A percentile compares a stretch with the other conserved stretches of the same genome.
These are phyloP conservation scores for Leptomonas seymouri DNA, from an alignment of 208 protist genomes.

Conservation along the genomic window DNA sequence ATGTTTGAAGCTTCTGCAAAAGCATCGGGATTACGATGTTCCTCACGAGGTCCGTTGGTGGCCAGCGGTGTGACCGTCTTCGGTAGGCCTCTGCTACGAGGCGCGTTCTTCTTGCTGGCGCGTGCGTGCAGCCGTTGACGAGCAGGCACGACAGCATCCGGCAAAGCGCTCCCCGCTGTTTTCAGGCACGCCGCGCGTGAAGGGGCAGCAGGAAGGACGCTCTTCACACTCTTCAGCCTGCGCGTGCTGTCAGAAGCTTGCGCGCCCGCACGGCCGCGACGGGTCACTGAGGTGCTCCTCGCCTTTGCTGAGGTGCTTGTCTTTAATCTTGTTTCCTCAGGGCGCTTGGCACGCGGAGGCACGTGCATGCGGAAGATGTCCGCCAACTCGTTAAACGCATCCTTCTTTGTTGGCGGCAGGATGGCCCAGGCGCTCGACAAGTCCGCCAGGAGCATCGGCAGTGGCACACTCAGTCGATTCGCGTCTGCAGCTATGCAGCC, in stretches of 20 bases:
- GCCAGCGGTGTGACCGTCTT: neutral
- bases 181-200: neutral
- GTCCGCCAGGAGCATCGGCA: conserved; percentile 66
- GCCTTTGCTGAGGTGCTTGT: neutral
- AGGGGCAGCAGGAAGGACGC: neutral
- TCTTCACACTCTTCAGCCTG: neutral
- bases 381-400: conserved; percentile 52
- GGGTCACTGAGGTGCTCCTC: neutral
- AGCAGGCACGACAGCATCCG: neutral
- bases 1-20: no score
- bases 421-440: conserved; percentile 70
- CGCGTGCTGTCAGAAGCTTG: neutral
- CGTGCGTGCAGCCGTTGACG: neutral
- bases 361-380: conserved; percentile 34
- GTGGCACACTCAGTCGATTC: conserved; percentile 42
- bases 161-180: neutral
- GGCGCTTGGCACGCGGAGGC: neutral
- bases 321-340: no score
- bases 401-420: conserved; percentile 57
- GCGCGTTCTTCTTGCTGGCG: neutral
- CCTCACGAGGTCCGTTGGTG: neutral
- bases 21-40: no score
- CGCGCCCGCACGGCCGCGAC: neutral
- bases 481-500: conserved; percentile 51
- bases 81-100: neutral